Evolutionary conservation across 768 basidiomycete species (phyloP).

Genomic region (Podaxis rugospora): DNA sequence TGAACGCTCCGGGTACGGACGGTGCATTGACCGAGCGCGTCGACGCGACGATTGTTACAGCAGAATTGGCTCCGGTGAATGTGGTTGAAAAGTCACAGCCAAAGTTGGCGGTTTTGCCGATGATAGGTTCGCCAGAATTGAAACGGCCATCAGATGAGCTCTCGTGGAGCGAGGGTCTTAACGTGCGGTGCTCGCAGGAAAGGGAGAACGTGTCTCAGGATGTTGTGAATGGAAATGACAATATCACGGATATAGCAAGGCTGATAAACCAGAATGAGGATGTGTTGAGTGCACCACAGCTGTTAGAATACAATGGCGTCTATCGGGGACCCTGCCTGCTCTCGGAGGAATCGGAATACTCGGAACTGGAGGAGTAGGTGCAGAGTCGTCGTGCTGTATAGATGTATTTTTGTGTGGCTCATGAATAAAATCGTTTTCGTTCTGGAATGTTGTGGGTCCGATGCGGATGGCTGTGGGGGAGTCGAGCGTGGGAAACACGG

Average conservation of each 20-base stretch:
- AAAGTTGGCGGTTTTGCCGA: neutral
- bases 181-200: neutral
- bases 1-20: neutral
- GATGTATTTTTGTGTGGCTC: neutral
- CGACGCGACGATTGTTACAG: neutral
- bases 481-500: slow-evolving; percentile 21
- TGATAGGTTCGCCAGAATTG: neutral
- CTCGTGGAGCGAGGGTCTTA: neutral
- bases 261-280: neutral
- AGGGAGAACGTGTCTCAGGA: neutral
- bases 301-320: slow-evolving; percentile 25
- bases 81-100: neutral
- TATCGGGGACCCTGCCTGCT: slow-evolving; percentile 31
- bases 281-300: slow-evolving; percentile 15
- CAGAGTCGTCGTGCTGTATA: neutral
- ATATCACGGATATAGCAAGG: neutral
- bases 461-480: neutral
- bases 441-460: neutral
- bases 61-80: neutral
- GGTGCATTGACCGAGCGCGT: neutral
- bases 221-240: neutral
- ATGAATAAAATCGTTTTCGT: neutral
- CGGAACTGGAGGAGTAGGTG: slow-evolving; percentile 13
- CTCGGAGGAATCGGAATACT: slow-evolving; percentile 17
- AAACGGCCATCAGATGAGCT: neutral